Evolutionary conservation across 345 rosid species (phyloP), one percentile per base, ranked within the genome.

Genomic region (Lepidium sativum): DNA sequence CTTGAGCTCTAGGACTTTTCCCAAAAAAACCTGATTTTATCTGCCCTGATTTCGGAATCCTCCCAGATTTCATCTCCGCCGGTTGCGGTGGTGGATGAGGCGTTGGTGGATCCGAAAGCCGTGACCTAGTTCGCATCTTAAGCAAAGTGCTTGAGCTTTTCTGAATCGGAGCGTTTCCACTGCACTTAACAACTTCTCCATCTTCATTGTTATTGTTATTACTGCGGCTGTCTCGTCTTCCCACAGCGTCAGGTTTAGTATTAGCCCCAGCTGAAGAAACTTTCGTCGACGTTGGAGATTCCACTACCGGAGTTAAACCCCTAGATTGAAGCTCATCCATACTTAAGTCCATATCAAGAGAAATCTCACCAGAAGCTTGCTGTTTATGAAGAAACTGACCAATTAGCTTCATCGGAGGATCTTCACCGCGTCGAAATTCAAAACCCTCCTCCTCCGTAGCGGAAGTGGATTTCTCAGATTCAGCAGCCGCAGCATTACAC

Each of bases 381-480:
- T 77, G 85, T 70, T 69, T 77, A 65, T 81, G 83, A 13, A 77
- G 81, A 58, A 81, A 79, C 81, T 79, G 76, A 49, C 78, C 79
- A 8, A 79, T 81, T 0, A 79, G 71, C 73, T 73, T 78, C 33
- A 75, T 72, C 12, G 84, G 75, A 43, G 80, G 77, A 56, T 76
- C 80, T 8, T 81, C 74, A 3, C 65, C 73, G 34, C 58, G 69
- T 0, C 53, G 63, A 47, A 82, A 80, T 40, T 80, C 87, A 6
- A 75, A 80, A 27, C 25, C 48, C 2, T 59, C 65, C 0, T 73
- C 68, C 16, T 40, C 60, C 16, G 49, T n/a, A n/a, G n/a, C n/a
- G n/a, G n/a, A n/a, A n/a, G n/a, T n/a, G n/a, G n/a, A n/a, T n/a
- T n/a, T n/a, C n/a, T n/a, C n/a, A n/a, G n/a, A n/a, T n/a, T n/a